A percentile compares a stretch with the other conserved stretches of the same genome.
Evolutionary conservation across 2,329 filamentous ascomycete genomes (phyloP).

Genomic region (Thielaviopsis euricoi): DNA sequence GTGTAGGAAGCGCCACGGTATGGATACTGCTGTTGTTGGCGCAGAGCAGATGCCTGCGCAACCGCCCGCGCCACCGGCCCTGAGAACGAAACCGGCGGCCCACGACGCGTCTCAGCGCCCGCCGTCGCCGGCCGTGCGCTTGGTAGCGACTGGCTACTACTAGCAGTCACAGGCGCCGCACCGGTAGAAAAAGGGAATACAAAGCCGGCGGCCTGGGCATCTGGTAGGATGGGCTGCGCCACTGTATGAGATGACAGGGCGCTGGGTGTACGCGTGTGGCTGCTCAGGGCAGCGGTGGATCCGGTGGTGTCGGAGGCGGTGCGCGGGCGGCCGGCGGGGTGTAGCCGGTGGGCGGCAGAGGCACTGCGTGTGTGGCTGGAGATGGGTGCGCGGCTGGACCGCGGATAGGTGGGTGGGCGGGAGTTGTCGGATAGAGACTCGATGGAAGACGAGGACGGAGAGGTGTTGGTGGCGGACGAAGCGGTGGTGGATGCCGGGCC

Average conservation of each 20-base stretch:
- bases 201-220: neutral
- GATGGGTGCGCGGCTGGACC: neutral
- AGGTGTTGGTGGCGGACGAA: neutral
- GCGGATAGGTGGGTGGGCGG: neutral
- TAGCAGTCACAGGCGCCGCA: no score
- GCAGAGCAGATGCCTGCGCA: neutral
- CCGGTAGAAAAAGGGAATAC: neutral
- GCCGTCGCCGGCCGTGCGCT: neutral
- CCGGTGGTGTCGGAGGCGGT: neutral
- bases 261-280: neutral
- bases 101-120: neutral
- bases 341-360: constrained; percentile 3
- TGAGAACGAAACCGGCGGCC: constrained; percentile 2
- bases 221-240: neutral
- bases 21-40: neutral
- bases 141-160: no score
- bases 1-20: neutral
- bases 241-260: neutral
- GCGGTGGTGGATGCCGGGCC: no score
- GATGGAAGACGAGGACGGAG: constrained; percentile 7
- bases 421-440: neutral
- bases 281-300: neutral
- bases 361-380: neutral
- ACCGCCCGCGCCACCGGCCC: neutral
- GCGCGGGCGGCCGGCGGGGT: constrained; percentile 1